phyloP scores from a whole-genome alignment of 192 early-diverging fungal species.

The Dispira parvispora region DNA sequence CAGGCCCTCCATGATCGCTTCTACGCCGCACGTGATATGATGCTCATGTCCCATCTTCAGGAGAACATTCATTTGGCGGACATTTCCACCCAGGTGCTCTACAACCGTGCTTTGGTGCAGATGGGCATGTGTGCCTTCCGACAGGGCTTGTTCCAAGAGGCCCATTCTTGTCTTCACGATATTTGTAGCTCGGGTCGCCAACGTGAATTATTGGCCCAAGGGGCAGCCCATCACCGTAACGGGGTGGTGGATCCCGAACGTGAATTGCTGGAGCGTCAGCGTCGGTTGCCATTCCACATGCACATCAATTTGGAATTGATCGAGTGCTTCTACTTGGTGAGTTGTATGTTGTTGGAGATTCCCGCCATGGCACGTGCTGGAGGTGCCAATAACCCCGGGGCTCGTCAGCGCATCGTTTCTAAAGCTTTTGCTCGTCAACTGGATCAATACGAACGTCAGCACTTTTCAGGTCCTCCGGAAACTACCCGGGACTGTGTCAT shows the following conservation, averaged over 20 bases:
- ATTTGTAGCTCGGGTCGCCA: slow-evolving; percentile 66
- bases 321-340: slow-evolving; percentile 91
- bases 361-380: slow-evolving; percentile 79
- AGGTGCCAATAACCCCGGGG: slow-evolving; percentile 25
- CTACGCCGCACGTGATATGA: slow-evolving; percentile 81
- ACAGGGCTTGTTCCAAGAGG: slow-evolving; percentile 74
- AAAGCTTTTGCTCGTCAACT: slow-evolving; percentile 85
- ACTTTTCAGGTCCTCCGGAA: slow-evolving; percentile 92
- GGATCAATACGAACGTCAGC: slow-evolving; percentile 90
- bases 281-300: slow-evolving; percentile 99
- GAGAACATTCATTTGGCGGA: slow-evolving; percentile 81
- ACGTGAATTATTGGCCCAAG: slow-evolving; percentile 92
- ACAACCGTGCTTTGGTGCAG: slow-evolving; percentile 93
- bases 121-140: slow-evolving; percentile 95
- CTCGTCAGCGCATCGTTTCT: slow-evolving; percentile 61
- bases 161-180: slow-evolving; percentile 75
- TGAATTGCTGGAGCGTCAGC: slow-evolving; percentile 81
- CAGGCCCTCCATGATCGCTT: slow-evolving; percentile 94
- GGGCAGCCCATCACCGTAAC: slow-evolving; percentile 45
- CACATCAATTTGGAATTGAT: slow-evolving; percentile 98
- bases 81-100: slow-evolving; percentile 81
- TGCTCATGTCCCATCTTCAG: slow-evolving; percentile 98
- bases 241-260: slow-evolving; percentile 75
- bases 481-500: slow-evolving; percentile 98
- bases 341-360: slow-evolving; percentile 96